Evolutionary conservation across 768 basidiomycete genomes (phyloP), one percentile per base, ranked within the genome.

Genomic region (Mycena sanguinolenta): DNA sequence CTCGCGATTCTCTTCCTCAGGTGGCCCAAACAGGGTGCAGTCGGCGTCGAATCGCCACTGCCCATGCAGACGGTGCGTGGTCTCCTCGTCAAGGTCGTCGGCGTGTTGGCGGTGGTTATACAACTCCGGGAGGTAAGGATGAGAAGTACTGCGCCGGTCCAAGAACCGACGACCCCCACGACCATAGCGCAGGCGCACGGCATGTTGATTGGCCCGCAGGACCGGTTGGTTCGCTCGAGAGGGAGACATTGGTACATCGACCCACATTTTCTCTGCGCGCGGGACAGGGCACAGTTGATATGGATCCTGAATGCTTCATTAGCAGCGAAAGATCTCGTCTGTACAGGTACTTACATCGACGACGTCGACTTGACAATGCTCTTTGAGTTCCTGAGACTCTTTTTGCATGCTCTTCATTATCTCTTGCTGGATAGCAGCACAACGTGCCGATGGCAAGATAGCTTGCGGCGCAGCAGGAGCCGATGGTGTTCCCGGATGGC

Each of bases 281-380:
- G 94, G 82, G 0, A 85, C 79, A 0, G 88, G 87, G 0, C 86
- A 84, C 7, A 90, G 83, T 76, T 96, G 93, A 76, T 92, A 96
- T 1, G 92, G 85, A 70, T 88, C 88, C 92, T 95, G 71, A 4
- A 58, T 63, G 36, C 50, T 17, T 25, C 55, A 36, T 23, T 12
- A 58, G 57, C 36, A 63, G 25, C 27, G 53, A 39, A 64, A 8
- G 6, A 25, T 46, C 27, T n/a, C 25, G 10, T 27, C 12, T 9
- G 13, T 10, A 1, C 27, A n/a, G 17, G 10, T n/a, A 60, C 87
- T 77, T 77, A 95, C 93, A 80, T 98, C 96, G 72, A 95, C 86
- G 61, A 86, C 84, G 76, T 98, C 96, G 74, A 97, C 96, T 92
- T 95, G 97, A 58, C 90, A 87, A 58, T 91, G 87, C 75, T 96